phyloP scores from a whole-genome alignment of 176 grass and related monocot species.

The Urochloa ruziziensis region DNA sequence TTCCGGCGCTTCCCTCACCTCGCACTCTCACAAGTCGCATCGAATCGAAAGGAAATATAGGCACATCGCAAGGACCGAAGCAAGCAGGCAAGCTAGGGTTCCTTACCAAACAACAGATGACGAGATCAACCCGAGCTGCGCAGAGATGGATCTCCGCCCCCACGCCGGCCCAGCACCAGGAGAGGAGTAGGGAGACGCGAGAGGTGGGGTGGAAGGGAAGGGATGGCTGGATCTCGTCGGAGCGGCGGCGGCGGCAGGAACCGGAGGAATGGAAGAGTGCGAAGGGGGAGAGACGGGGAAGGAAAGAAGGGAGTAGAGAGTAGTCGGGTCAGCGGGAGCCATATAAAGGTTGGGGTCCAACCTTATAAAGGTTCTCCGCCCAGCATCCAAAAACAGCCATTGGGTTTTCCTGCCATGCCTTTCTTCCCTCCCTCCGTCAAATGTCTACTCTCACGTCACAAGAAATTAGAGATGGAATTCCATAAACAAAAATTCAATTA shows the following conservation, averaged over 20 bases:
- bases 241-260: background rate
- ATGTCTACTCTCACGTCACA: too few relatives aligned
- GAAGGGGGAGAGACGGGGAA: background rate
- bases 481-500: too few relatives aligned
- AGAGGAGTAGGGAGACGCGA: background rate
- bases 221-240: background rate
- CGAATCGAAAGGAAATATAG: background rate
- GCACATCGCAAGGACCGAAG: background rate
- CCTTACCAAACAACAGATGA: background rate
- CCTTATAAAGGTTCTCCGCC: too few relatives aligned
- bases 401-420: too few relatives aligned
- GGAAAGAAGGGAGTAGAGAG: background rate
- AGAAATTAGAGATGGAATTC: too few relatives aligned
- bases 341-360: too few relatives aligned
- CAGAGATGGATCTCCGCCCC: background rate
- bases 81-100: background rate
- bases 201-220: background rate
- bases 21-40: background rate
- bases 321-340: background rate
- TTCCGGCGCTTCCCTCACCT: background rate
- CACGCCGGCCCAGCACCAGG: background rate
- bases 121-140: background rate
- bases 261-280: background rate
- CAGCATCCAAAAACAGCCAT: too few relatives aligned
- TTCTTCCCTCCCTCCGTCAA: too few relatives aligned